A percentile compares a stretch with the other conserved stretches of the same genome.
phyloP scores from a whole-genome alignment of 1,284 basidiomycete genomes.

The Microbotryum saponariae region DNA sequence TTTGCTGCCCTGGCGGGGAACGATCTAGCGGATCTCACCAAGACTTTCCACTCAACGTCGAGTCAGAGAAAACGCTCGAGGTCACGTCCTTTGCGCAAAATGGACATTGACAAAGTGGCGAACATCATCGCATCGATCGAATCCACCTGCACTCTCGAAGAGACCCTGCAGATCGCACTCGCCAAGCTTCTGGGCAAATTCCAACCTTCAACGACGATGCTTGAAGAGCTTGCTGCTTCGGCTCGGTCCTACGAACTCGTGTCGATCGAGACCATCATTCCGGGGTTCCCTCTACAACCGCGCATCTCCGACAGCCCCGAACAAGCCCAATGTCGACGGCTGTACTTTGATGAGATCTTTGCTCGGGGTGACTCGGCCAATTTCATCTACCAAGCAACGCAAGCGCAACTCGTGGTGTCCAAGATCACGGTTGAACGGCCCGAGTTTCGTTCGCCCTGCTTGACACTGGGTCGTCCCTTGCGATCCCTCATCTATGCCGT shows the following conservation, averaged over 20 bases:
- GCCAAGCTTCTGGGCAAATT: too few relatives aligned
- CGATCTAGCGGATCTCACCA: background rate
- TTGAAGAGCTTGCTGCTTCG: slow-evolving; percentile 7
- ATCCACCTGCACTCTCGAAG: too few relatives aligned
- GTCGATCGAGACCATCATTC: slow-evolving; percentile 6
- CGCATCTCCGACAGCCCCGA: background rate
- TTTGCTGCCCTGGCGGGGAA: background rate
- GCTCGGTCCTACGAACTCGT: slow-evolving; percentile 16
- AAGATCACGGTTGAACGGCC: slow-evolving; percentile 9
- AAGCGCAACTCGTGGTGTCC: too few relatives aligned
- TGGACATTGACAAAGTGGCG: too few relatives aligned
- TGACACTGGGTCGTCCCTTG: slow-evolving; percentile 56
- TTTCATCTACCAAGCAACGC: too few relatives aligned
- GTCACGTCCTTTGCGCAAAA: too few relatives aligned
- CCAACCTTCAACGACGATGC: too few relatives aligned
- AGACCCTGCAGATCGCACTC: too few relatives aligned
- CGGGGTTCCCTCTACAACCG: slow-evolving; percentile 20
- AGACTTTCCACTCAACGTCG: too few relatives aligned
- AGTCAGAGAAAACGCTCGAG: too few relatives aligned
- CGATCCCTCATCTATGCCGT: slow-evolving; percentile 61
- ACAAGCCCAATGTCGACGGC: background rate
- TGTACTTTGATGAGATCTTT: slow-evolving; percentile 3
- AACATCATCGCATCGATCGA: too few relatives aligned
- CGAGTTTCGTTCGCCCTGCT: slow-evolving; percentile 31
- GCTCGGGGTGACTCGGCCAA: too few relatives aligned